A percentile compares a stretch with the other conserved stretches of the same genome.
Evolutionary conservation across 2,329 filamentous ascomycete genomes (phyloP).

Genomic region (Aureobasidium sp.): DNA sequence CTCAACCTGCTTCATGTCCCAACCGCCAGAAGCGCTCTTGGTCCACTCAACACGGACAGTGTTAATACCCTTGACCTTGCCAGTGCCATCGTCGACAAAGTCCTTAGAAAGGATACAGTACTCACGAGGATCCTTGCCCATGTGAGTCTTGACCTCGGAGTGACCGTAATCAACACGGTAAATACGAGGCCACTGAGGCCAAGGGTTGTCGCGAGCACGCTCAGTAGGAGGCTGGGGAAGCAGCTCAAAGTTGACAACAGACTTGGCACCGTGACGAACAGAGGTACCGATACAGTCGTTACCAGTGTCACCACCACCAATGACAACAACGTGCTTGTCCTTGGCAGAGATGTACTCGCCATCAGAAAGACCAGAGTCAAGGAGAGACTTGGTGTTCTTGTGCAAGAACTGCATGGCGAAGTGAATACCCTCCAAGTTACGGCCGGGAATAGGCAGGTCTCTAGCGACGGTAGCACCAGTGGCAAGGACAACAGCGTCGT

Average conservation of each 20-base stretch:
- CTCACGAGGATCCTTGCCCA: conserved; percentile 91
- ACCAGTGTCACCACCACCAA: conserved; percentile 94
- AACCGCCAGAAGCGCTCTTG: conserved; percentile 77
- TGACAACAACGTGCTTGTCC: conserved; percentile 91
- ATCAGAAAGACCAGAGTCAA: conserved; percentile 82
- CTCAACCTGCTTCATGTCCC: conserved; percentile 98
- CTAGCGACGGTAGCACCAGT: conserved; percentile 90
- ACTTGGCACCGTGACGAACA: conserved; percentile 90
- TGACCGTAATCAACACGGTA: conserved; percentile 99
- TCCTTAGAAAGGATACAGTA: conserved; percentile 98
- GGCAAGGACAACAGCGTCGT: conserved; percentile 82
- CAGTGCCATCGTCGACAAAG: conserved; percentile 81
- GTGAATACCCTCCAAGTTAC: conserved; percentile 83
- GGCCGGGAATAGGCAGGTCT: conserved; percentile 83
- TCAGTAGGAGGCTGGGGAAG: conserved; percentile 85
- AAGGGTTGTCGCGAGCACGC: conserved; percentile 90
- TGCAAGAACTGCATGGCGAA: conserved; percentile 97
- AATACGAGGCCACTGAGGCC: conserved; percentile 96
- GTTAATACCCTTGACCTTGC: conserved; percentile 91
- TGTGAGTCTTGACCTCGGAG: conserved; percentile 90
- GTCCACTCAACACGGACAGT: conserved; percentile 95
- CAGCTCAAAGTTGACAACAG: conserved; percentile 92
- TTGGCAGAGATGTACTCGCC: conserved; percentile 87
- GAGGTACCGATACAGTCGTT: conserved; percentile 98
- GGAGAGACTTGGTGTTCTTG: conserved; percentile 94